phyloP scores from a whole-genome alignment of 805 yeast genomes.

The Clavispora asparagi region DNA sequence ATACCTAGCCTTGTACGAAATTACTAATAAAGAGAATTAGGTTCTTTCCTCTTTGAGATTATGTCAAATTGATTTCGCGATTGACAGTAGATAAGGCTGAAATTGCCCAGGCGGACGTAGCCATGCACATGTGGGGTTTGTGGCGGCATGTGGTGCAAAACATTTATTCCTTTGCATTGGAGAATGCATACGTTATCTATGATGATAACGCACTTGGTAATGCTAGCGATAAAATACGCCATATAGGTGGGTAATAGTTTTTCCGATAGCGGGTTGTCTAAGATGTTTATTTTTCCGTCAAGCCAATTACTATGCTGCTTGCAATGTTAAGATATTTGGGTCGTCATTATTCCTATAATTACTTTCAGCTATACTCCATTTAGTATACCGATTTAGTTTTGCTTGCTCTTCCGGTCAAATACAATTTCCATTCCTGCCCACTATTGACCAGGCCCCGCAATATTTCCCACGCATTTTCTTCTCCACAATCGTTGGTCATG shows the following conservation, averaged over 20 bases:
- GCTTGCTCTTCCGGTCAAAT: neutral
- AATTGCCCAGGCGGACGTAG: neutral
- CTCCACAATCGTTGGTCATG: neutral
- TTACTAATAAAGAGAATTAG: no score
- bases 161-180: neutral
- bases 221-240: no score
- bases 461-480: neutral
- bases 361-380: no score
- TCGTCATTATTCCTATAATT: neutral
- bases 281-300: no score
- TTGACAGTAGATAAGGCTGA: neutral
- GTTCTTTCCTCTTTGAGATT: no score
- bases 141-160: neutral
- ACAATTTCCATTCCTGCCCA: neutral
- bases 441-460: neutral
- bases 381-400: no score
- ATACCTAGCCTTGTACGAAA: no score
- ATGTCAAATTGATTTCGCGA: neutral
- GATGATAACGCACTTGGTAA: neutral
- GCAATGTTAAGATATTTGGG: no score
- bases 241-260: no score
- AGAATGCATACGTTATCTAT: neutral
- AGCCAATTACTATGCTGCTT: no score
- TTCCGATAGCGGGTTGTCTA: no score
- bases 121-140: neutral